A percentile compares a stretch with the other conserved stretches of the same genome.
These are phyloP conservation scores for Leccinum subrobustum DNA, from an alignment of 1,284 basidiomycete species.

Conservation along the genomic window DNA sequence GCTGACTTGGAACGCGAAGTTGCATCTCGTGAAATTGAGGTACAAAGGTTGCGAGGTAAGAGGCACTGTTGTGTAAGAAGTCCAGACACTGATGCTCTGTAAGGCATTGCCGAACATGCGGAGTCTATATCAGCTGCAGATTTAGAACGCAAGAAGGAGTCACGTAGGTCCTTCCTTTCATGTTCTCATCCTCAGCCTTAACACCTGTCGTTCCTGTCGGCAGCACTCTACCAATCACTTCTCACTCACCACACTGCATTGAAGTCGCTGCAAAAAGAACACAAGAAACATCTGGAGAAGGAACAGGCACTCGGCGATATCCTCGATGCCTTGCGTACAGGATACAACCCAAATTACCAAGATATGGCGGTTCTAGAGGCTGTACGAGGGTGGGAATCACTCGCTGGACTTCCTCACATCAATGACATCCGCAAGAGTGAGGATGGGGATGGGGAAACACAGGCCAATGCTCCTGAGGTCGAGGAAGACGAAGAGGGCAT, in stretches of 20 bases:
- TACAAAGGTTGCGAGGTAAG: slow-evolving; percentile 61
- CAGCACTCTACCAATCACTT: slow-evolving; percentile 81
- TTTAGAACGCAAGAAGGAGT: slow-evolving; percentile 80
- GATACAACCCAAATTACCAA: slow-evolving; percentile 98
- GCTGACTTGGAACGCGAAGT: slow-evolving; percentile 57
- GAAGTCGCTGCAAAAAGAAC: slow-evolving; percentile 70
- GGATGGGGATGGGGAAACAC: slow-evolving; percentile 32
- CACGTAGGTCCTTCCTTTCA: slow-evolving; percentile 56
- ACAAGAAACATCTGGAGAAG: slow-evolving; percentile 71
- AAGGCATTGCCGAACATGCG: slow-evolving; percentile 67
- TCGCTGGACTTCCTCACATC: slow-evolving; percentile 70
- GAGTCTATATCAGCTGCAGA: slow-evolving; percentile 74
- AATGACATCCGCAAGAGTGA: slow-evolving; percentile 52
- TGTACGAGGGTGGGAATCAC: slow-evolving; percentile 89
- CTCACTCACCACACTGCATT: slow-evolving; percentile 74
- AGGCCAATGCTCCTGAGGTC: slow-evolving; percentile 11
- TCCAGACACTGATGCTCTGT: slow-evolving; percentile 1
- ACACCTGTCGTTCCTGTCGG: not conserved
- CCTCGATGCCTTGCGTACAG: slow-evolving; percentile 75
- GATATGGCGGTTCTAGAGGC: slow-evolving; percentile 99
- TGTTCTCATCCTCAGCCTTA: slow-evolving; percentile 23
- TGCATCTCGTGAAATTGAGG: slow-evolving; percentile 65
- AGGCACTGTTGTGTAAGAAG: not conserved
- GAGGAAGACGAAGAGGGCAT: slow-evolving; percentile 41
- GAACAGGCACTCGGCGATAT: slow-evolving; percentile 83